Percentiles rank a stretch among this genome's conserved stretches.
These are phyloP conservation scores for Echium plantagineum DNA, from an alignment of 257 asterid genomes.

Conservation along the genomic window DNA sequence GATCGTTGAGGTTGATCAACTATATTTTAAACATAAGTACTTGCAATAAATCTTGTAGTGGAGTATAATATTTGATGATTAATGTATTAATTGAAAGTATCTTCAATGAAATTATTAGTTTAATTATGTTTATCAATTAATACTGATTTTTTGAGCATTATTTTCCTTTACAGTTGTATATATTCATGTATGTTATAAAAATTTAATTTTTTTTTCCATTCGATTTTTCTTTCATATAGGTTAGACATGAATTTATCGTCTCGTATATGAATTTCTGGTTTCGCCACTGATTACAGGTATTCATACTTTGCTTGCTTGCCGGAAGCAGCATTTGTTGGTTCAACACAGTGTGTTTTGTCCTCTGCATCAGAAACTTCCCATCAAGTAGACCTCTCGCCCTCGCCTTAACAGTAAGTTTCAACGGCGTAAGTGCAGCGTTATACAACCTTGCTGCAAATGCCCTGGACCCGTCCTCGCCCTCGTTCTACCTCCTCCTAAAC, in stretches of 20 bases:
- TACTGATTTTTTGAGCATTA: too few relatives aligned
- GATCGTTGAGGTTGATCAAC: too few relatives aligned
- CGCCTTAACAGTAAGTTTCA: conserved; percentile 74
- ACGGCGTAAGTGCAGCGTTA: conserved; percentile 82
- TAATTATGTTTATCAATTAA: too few relatives aligned
- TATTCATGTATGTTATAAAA: too few relatives aligned
- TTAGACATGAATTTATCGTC: too few relatives aligned
- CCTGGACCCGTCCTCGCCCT: conserved; percentile 34
- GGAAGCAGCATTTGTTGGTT: conserved; percentile 96
- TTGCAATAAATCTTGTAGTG: too few relatives aligned
- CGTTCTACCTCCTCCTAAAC: conserved; percentile 73
- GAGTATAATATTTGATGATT: too few relatives aligned
- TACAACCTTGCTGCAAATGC: conserved; percentile 76
- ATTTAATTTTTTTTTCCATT: too few relatives aligned
- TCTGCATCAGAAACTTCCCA: conserved; percentile 80
- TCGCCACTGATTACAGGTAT: conserved; percentile 34
- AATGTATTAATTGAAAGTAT: too few relatives aligned
- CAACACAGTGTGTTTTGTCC: conserved; percentile 84
- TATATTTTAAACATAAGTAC: too few relatives aligned
- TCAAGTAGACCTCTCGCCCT: conserved; percentile 66
- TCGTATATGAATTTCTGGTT: neutral
- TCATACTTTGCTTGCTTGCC: conserved; percentile 66
- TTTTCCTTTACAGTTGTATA: too few relatives aligned
- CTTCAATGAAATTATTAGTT: too few relatives aligned
- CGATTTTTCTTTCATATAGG: neutral